Evolutionary conservation across 2,329 filamentous ascomycete species (phyloP).

Genomic region (Thermoascus crustaceus): DNA sequence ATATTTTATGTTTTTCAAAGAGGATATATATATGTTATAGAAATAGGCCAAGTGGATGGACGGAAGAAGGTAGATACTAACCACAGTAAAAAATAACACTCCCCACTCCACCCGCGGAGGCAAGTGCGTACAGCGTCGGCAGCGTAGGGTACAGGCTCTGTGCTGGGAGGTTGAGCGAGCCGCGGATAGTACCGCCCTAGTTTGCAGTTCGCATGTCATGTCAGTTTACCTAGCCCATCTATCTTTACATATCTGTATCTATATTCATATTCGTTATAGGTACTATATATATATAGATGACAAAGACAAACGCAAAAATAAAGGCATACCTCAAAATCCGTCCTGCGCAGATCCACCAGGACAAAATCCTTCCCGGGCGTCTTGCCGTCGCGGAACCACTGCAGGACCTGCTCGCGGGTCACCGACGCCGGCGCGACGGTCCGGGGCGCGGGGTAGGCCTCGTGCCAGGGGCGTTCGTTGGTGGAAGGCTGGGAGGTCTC

Average conservation of each 20-base stretch:
- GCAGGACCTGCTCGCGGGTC: not conserved
- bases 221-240: not conserved
- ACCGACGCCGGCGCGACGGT: not conserved
- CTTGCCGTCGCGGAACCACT: not conserved
- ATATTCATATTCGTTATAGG: too few species aligned
- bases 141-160: slow-evolving; percentile 33
- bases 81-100: slow-evolving; percentile 36
- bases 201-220: slow-evolving; percentile 3
- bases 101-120: slow-evolving; percentile 21
- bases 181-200: slow-evolving; percentile 53
- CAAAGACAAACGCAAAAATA: not conserved
- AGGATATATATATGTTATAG: not conserved
- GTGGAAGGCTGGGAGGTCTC: too few species aligned
- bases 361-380: slow-evolving; percentile 1
- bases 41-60: not conserved
- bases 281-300: too few species aligned
- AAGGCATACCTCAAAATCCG: not conserved
- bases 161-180: slow-evolving; percentile 43
- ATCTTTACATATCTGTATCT: too few species aligned
- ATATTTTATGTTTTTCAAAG: not conserved
- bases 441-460: not conserved
- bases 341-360: not conserved
- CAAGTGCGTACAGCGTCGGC: slow-evolving; percentile 27
- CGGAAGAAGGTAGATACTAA: slow-evolving; percentile 15
- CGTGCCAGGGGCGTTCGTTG: not conserved